Conservation (phyloP, 164 flowering plant genomes). For the Stephania cephalantha region DNA sequence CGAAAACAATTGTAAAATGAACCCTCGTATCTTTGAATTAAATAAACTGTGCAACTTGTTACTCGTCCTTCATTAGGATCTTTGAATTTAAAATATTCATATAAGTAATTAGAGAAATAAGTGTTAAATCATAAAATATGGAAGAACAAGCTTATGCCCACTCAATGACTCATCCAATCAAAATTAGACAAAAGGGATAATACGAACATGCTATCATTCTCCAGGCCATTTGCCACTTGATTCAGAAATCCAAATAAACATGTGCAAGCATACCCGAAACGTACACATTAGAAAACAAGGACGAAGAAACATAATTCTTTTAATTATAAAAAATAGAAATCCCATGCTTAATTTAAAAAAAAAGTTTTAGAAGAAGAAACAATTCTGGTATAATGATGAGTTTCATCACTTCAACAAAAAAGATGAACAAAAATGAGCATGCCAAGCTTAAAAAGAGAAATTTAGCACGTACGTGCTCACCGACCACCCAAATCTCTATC, state of each 20-base stretch:
- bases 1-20: too few species aligned
- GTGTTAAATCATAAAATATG: too few species aligned
- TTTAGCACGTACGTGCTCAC: too few species aligned
- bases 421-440: neutral
- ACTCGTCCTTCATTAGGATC: too few species aligned
- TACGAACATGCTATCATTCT: conserved; percentile 91
- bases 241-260: conserved; percentile 95
- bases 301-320: neutral
- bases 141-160: neutral
- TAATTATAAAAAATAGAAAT: neutral
- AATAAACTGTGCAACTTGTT: too few species aligned
- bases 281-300: neutral
- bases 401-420: neutral
- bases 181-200: conserved; percentile 1
- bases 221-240: conserved; percentile 92
- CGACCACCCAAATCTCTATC: too few species aligned
- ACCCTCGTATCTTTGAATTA: too few species aligned
- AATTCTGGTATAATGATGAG: neutral
- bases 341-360: neutral
- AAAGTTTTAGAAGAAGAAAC: neutral
- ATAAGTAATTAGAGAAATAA: too few species aligned
- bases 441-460: too few species aligned
- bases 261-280: conserved; percentile 92
- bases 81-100: too few species aligned
- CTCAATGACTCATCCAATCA: neutral